Evolutionary conservation across 768 basidiomycete species (phyloP).

Genomic region (Leccinum fibrillosum): DNA sequence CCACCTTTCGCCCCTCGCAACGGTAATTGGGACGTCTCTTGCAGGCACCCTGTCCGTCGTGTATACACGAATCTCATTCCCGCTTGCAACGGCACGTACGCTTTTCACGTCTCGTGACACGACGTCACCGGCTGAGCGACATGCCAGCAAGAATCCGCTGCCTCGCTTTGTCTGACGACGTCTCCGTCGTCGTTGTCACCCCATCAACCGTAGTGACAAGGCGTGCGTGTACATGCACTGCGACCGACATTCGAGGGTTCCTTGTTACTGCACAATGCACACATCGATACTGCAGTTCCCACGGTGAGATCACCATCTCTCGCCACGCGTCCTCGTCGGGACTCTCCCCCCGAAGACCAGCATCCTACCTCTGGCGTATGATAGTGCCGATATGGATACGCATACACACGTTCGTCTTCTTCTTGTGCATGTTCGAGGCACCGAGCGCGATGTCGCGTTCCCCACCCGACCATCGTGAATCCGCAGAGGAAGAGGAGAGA

Average conservation of each 20-base stretch:
- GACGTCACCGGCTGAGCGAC: not conserved
- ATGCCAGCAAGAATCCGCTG: not conserved
- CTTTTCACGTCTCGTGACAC: not conserved
- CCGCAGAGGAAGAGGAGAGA: constrained; percentile 61
- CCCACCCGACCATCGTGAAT: constrained; percentile 54
- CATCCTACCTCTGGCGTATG: constrained; percentile 49
- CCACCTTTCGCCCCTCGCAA: constrained; percentile 2
- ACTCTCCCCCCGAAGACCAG: constrained; percentile 27
- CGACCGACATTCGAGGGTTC: too few species aligned
- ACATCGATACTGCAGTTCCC: too few species aligned
- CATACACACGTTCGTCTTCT: constrained; percentile 94
- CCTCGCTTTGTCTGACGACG: not conserved
- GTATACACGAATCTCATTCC: not conserved
- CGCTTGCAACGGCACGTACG: not conserved
- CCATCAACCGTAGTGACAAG: not conserved
- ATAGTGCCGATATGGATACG: constrained; percentile 75
- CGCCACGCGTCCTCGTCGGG: constrained; percentile 61
- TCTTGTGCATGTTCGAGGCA: constrained; percentile 39
- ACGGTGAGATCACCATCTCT: too few species aligned
- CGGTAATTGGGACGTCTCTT: constrained; percentile 3
- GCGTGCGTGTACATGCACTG: too few species aligned
- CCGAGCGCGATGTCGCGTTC: constrained; percentile 43
- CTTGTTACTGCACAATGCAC: too few species aligned
- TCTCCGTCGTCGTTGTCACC: not conserved
- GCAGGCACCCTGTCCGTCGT: not conserved